Percentiles rank a stretch among this genome's conserved stretches.
Conservation (phyloP, 108 stramenopile genomes). For the Aurantiochytrium sp. region DNA sequence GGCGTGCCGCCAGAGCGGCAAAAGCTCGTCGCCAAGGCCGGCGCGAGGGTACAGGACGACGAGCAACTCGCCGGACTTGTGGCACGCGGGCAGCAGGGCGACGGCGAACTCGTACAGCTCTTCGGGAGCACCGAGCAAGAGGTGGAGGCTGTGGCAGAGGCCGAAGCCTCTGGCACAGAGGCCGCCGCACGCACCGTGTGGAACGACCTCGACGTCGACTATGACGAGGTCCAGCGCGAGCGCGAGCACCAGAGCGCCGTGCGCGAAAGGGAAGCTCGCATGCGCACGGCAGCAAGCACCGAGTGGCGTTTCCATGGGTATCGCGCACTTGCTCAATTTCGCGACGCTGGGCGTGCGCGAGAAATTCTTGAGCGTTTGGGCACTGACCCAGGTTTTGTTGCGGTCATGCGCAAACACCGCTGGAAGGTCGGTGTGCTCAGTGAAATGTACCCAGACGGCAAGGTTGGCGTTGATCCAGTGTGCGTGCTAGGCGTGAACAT, state of each 20-base stretch:
- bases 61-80: neutral
- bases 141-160: neutral
- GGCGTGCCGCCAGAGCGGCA: neutral
- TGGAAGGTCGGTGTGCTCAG: conserved; percentile 65
- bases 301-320: neutral
- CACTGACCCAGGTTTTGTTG: conserved; percentile 60
- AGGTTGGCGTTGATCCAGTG: conserved; percentile 55
- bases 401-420: conserved; percentile 55
- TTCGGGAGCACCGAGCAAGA: neutral
- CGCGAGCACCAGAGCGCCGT: neutral
- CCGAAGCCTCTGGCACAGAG: neutral
- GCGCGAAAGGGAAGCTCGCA: neutral
- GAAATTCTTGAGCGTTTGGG: conserved; percentile 44
- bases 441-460: conserved; percentile 74
- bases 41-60: neutral
- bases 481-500: conserved; percentile 69
- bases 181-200: neutral
- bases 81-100: neutral
- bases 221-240: neutral
- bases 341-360: conserved; percentile 37
- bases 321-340: conserved; percentile 37
- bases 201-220: conserved; percentile 2
- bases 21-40: neutral
- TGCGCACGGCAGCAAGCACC: neutral
- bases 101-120: neutral